Evolutionary conservation across 257 asterid genomes (phyloP).

Genomic region (Asclepias syriaca): DNA sequence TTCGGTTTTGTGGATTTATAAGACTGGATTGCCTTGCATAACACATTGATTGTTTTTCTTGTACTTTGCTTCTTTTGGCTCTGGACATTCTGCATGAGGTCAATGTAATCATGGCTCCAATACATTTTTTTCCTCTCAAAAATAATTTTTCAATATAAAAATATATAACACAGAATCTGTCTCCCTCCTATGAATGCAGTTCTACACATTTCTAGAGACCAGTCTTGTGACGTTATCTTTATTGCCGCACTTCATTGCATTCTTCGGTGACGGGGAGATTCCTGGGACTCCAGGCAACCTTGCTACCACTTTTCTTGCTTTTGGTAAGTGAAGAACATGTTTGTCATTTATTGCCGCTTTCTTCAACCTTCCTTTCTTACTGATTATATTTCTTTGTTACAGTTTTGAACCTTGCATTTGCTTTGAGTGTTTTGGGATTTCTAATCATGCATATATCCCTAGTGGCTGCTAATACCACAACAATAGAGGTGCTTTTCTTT

Average conservation of each 20-base stretch:
- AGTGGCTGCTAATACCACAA: slow-evolving; percentile 87
- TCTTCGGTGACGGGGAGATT: slow-evolving; percentile 90
- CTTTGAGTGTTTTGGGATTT: slow-evolving; percentile 94
- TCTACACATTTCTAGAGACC: slow-evolving; percentile 93
- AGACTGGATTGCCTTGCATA: neutral
- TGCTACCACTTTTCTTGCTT: slow-evolving; percentile 94
- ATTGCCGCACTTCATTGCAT: slow-evolving; percentile 77
- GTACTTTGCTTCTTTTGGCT: slow-evolving; percentile 1
- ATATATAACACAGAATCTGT: neutral
- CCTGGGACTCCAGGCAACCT: slow-evolving; percentile 93
- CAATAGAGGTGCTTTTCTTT: slow-evolving; percentile 71
- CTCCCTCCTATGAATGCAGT: slow-evolving; percentile 48
- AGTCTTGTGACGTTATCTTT: slow-evolving; percentile 67
- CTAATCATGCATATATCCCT: slow-evolving; percentile 91
- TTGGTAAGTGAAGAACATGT: slow-evolving; percentile 33
- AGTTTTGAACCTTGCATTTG: slow-evolving; percentile 91
- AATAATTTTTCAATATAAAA: neutral
- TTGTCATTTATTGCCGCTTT: neutral
- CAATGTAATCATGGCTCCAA: neutral
- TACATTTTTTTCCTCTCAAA: neutral
- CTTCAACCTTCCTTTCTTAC: slow-evolving; percentile 8
- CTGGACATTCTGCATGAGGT: neutral
- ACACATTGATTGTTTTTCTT: neutral
- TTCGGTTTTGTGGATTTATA: neutral
- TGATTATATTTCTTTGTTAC: slow-evolving; percentile 24